A percentile compares a stretch with the other conserved stretches of the same genome.
Conservation (phyloP, 2,329 filamentous ascomycete genomes). For the Colletotrichum simmondsii region DNA sequence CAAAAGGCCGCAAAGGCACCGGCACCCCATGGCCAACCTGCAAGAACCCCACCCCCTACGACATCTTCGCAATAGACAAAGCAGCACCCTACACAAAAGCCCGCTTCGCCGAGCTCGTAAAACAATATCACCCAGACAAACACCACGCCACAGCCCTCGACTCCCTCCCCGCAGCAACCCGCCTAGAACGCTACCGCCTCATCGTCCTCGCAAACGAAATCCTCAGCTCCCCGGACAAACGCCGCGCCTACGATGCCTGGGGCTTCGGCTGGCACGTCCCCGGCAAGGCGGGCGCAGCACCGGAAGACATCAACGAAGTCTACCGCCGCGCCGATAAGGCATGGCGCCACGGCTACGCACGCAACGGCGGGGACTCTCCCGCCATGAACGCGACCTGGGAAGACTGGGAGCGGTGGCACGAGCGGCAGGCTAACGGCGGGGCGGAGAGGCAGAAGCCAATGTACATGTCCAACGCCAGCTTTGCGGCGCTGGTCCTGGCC, state of each 20-base stretch:
- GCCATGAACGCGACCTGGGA: slow-evolving; percentile 93
- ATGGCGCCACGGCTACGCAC: slow-evolving; percentile 55
- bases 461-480: slow-evolving; percentile 83
- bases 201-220: slow-evolving; percentile 90
- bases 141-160: slow-evolving; percentile 44
- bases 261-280: slow-evolving; percentile 78
- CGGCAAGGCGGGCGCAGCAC: slow-evolving; percentile 60
- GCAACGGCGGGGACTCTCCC: slow-evolving; percentile 52
- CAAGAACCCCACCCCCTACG: slow-evolving; percentile 81
- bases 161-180: slow-evolving; percentile 57
- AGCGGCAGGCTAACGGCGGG: slow-evolving; percentile 58
- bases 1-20: background rate
- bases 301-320: slow-evolving; percentile 42
- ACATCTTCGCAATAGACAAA: slow-evolving; percentile 75
- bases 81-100: slow-evolving; percentile 80
- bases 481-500: slow-evolving; percentile 77
- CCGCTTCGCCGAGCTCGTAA: slow-evolving; percentile 90
- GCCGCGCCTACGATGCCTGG: slow-evolving; percentile 83
- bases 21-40: slow-evolving; percentile 58
- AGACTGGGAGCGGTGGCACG: slow-evolving; percentile 90
- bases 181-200: slow-evolving; percentile 90
- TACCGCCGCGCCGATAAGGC: slow-evolving; percentile 53
- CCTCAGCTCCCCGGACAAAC: slow-evolving; percentile 82
- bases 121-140: slow-evolving; percentile 93
- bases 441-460: slow-evolving; percentile 63